Evolutionary conservation across 2,329 filamentous ascomycete genomes (phyloP).

Genomic region (Apiospora sp.): DNA sequence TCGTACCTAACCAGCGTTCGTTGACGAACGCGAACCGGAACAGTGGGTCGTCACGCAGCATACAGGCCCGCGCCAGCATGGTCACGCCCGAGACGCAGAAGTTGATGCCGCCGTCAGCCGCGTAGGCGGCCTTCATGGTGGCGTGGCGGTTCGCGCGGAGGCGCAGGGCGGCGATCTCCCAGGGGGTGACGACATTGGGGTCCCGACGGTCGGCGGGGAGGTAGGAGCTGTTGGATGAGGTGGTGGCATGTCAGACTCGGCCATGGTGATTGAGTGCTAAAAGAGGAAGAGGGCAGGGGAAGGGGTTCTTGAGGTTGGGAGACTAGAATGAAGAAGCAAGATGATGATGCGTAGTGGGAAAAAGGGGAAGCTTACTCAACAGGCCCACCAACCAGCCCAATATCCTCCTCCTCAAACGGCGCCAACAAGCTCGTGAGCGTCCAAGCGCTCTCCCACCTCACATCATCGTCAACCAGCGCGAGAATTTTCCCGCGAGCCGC

Average conservation of each 20-base stretch:
- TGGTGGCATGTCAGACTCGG: too few species aligned
- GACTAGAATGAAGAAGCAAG: too few species aligned
- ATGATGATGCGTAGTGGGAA: too few species aligned
- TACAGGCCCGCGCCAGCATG: neutral
- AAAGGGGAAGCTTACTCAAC: neutral
- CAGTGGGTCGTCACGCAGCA: neutral
- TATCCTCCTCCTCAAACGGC: neutral
- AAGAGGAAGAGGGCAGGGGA: too few species aligned
- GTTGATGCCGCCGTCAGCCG: slow-evolving; percentile 2
- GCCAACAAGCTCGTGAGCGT: neutral
- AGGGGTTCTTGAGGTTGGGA: too few species aligned
- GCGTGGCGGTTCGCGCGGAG: neutral
- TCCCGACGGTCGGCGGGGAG: neutral
- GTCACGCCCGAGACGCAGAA: neutral
- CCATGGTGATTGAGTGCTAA: too few species aligned
- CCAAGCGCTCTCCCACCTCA: neutral
- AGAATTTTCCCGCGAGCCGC: neutral
- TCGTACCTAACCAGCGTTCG: neutral
- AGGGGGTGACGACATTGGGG: neutral
- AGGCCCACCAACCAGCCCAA: neutral
- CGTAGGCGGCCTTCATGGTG: neutral
- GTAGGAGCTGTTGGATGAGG: neutral
- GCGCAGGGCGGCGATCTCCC: slow-evolving; percentile 3
- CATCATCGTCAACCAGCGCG: slow-evolving; percentile 4
- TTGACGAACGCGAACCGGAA: neutral